Base-by-base conservation (phyloP, 2,329 filamentous ascomycete species). In the Fusarium nisikadoi region DNA sequence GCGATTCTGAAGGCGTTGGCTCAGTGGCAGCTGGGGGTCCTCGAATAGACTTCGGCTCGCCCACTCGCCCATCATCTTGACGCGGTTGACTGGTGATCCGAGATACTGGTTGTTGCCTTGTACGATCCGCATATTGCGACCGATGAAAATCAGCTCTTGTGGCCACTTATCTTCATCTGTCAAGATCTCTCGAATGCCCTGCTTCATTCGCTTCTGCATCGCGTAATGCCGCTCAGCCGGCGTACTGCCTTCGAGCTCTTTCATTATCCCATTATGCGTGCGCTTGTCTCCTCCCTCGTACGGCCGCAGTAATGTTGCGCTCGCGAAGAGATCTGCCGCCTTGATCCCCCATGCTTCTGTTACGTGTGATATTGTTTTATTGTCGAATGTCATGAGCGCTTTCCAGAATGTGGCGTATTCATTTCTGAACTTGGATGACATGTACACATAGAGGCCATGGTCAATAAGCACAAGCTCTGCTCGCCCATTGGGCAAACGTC, bases 351-450 rank as follows among this genome's bases (percentile, higher is more conserved):
- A 99, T 62, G 90, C 84, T 27, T 84, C 84, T 12, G 94, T 94
- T 66, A 98, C 91, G 27, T 89, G 85, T 59, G 84, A 81, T 58
- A 98, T 91, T 5, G 92, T 93, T 27, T 87, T 84, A 82, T 98
- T 97, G 85, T 99, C 96, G 74, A 98, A 96, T 1, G 94, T 94
- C 85, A 98, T 90, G 16, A 99, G 89, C 1, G 93, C 91, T 81
- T 97, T 97, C 96, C 96, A 99, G 84, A 99, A 96, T 8, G 89
- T 85, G 23, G 91, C 91, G 81, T 98, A 98, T 80, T 98, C 90
- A 78, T 92, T 91, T 16, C 94, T 89, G 84, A 98, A 97, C 66
- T 89, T 85, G 3, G 93, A 91, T 29, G 89, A 86, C 93, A 98
- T 96, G 81, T 93, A 92, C 62, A 98, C 94, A 83, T 99, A 99